Base-by-base conservation (phyloP, 2,329 filamentous ascomycete genomes). In the Akanthomyces muscarius region DNA sequence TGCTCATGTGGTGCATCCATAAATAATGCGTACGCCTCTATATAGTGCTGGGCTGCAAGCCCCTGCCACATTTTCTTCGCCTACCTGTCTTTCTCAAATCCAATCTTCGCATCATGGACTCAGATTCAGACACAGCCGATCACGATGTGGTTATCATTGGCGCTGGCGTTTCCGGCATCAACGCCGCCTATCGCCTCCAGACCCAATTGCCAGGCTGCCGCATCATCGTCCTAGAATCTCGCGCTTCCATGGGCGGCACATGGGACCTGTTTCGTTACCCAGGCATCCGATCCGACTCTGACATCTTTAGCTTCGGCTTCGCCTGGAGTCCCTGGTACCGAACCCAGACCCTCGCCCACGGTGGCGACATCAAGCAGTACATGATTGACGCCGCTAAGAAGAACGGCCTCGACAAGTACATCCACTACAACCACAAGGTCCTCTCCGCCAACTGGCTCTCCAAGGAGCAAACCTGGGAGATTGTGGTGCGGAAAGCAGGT, bases 211-310 rank as follows among this genome's bases (percentile, higher is more conserved):
- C 86, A 0, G 70, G 77, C 82, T 72, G 14, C 90, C 88, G 38
- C 8, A 11, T 36, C 30, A 16, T 18, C 7, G n/a, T 62, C 10
- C 33, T 91, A n/a, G 89, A 91, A 72, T 79, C 79, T 8, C 84
- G 88, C 60, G 75, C 80, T 63, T 77, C 81, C 50, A 77, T 91
- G 3, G 89, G 88, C 18, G 89, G 89, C 45, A 91, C 89, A 5
- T 92, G 89, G 89, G 83, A 84, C 66, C 81, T 90, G 44, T 91
- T 90, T 79, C 84, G 82, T 55, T 91, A 90, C 68, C 89, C 88
- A 0, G 86, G 89, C 33, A 83, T 90, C 62, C 82, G 85, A 38
- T 86, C 83, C 23, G 85, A 87, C 68, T 86, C 83, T 1, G 78
- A 83, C 66, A 78, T 87, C 62, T 79, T 77, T 62, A 78, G 81